Evolutionary conservation across 257 asterid genomes (phyloP), one percentile per base, ranked within the genome.

Genomic region (Plantago ovata): DNA sequence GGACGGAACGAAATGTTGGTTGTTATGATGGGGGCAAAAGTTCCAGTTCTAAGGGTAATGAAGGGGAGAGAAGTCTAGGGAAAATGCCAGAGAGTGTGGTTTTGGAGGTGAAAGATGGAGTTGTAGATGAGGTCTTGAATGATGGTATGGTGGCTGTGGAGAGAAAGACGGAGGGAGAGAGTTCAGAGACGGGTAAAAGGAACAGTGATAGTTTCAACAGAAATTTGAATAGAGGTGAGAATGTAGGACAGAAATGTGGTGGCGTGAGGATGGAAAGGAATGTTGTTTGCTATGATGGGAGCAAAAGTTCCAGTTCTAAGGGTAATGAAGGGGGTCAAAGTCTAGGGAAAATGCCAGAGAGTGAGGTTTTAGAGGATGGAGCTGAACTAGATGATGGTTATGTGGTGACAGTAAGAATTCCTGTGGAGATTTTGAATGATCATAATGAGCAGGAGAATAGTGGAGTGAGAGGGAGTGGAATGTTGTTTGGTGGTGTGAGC

Each of bases 401-500:
- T 10, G 53, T 24, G n/a, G 68, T 45, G 20, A 43, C 16, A 32
- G 66, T 28, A 23, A 19, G 36, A 16, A 59, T 54, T 66, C 67
- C 38, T 42, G 69, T 54, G 41, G 54, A 43, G 60, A 51, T 38
- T 13, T 52, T 47, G 56, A 59, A 32, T 66, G 64, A 44, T 47
- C 40, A 60, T 41, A 14, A 20, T 24, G 69, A 6, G 6, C 70
- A 53, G 36, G 61, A 54, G 39, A 61, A 38, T 46, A 48, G 45
- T 70, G 11, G 60, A 39, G 9, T 54, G 19, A 60, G 71, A 50
- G 39, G 46, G 64, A 58, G 64, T 33, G 24, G 64, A 48, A 61
- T 55, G 28, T 16, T 53, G 47, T 16, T 45, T 47, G 68, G 61
- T 45, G 41, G 36, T 50, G 21, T 59, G 55, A 60, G 60, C 53